Base-by-base conservation (phyloP, 2,329 filamentous ascomycete species). In the Blumeria graminis region DNA sequence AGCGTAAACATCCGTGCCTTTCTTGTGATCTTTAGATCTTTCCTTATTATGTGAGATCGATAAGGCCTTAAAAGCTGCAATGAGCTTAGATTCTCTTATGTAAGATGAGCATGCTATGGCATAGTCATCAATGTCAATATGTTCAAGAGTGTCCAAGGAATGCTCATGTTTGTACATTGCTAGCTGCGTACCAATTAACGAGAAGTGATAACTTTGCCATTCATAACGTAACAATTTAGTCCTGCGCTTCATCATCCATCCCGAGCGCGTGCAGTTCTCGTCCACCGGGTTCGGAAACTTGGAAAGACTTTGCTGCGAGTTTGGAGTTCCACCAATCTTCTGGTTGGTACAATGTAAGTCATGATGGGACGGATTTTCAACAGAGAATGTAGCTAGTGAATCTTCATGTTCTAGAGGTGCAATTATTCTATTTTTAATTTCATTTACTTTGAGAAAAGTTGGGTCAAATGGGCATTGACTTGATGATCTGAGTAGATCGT, bases 171-270 rank as follows among this genome's bases (percentile, higher is more conserved):
- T 80, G 73, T 89, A 85, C 77, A 90, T 83, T 56, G 83, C 81
- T 39, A 86, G 74, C 33, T 78, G 77, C 32, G 81, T 86, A 58
- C 83, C 83, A 63, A 81, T 81, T 60, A 95, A 81, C 32, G 86
- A 87, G 68, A 92, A 93, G 71, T 90, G 92, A 62, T 87, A 83
- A 67, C 93, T 86, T 65, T 88, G 80, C 89, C 89, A 95, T 71
- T 95, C 89, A 68, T 94, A 86, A 46, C 87, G 85, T 59, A 94
- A 77, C 73, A 94, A 81, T 65, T 81, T 81, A 36, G 84, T 93
- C 71, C 87, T 87, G 66, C 90, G 86, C 74, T 94, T 94, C 74
- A 87, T 89, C 80, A 98, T 94, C 69, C 82, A 88, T 1, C 92
- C 92, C 54, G 85, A 78, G 68, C 89, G 86, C 36, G 78, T 77